Evolutionary conservation across 257 asterid genomes (phyloP).

Genomic region (Galeopsis tetrahit): DNA sequence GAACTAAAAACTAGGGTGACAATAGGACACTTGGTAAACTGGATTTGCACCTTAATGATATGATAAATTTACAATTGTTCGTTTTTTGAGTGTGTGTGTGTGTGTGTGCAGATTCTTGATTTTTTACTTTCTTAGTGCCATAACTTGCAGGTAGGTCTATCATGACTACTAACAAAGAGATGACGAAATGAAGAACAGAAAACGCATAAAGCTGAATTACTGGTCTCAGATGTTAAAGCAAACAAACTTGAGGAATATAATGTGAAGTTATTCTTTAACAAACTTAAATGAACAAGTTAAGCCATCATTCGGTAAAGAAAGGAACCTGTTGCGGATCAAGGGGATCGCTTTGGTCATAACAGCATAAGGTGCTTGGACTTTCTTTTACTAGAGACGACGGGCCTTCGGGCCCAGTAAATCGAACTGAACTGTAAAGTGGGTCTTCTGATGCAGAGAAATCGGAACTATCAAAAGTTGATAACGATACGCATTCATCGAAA

Average conservation of each 20-base stretch:
- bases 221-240: not conserved
- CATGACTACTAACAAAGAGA: not conserved
- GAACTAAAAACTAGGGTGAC: not conserved
- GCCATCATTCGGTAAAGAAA: constrained; percentile 26
- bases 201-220: not conserved
- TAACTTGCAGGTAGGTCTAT: too few species aligned
- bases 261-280: not conserved
- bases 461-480: constrained; percentile 93
- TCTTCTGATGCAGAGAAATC: constrained; percentile 97
- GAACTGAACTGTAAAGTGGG: constrained; percentile 49
- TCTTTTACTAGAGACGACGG: constrained; percentile 45
- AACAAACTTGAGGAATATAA: not conserved
- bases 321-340: constrained; percentile 56
- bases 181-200: not conserved
- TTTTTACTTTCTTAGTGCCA: not conserved
- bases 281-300: constrained; percentile 2
- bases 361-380: constrained; percentile 37
- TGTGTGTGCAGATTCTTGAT: not conserved
- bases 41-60: not conserved
- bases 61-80: not conserved
- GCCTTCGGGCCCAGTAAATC: constrained; percentile 32
- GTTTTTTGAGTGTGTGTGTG: not conserved
- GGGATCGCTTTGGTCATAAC: constrained; percentile 39
- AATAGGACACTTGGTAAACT: not conserved
- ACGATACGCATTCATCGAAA: constrained; percentile 91